Evolutionary conservation across 1,139 yeast genomes (phyloP).

Genomic region (Saccharomyces hybrid): DNA sequence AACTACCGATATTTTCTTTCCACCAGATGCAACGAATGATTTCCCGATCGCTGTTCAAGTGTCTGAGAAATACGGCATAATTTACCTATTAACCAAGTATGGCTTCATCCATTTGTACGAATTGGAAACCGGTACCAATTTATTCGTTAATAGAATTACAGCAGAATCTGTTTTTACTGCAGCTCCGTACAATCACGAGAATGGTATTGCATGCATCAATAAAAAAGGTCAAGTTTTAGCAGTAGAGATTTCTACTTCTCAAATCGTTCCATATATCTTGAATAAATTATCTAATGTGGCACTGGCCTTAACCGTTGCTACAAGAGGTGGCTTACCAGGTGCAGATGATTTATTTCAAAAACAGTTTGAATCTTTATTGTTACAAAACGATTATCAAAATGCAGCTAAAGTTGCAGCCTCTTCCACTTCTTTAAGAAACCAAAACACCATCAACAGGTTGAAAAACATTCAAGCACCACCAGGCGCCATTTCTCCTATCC

Average conservation of each 20-base stretch:
- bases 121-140: constrained; percentile 82
- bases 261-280: constrained; percentile 83
- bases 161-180: constrained; percentile 96
- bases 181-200: constrained; percentile 57
- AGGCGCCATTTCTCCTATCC: constrained; percentile 89
- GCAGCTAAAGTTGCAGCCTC: constrained; percentile 98
- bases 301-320: constrained; percentile 79
- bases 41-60: constrained; percentile 93
- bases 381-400: constrained; percentile 77
- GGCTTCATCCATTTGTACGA: constrained; percentile 96
- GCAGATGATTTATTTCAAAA: constrained; percentile 88
- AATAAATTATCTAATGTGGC: constrained; percentile 80
- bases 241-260: constrained; percentile 79
- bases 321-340: constrained; percentile 95
- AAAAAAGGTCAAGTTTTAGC: constrained; percentile 92
- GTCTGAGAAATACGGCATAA: constrained; percentile 75
- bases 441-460: constrained; percentile 87
- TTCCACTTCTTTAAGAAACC: constrained; percentile 88
- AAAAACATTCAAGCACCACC: constrained; percentile 91
- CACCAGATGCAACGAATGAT: constrained; percentile 92
- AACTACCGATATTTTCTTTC: constrained; percentile 88
- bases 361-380: constrained; percentile 80
- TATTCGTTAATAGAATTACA: constrained; percentile 93
- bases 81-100: constrained; percentile 85
- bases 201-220: constrained; percentile 90